Evolutionary conservation across 1,284 basidiomycete genomes (phyloP), one percentile per base, ranked within the genome.

Genomic region (Pseudozyma hubeiensis): DNA sequence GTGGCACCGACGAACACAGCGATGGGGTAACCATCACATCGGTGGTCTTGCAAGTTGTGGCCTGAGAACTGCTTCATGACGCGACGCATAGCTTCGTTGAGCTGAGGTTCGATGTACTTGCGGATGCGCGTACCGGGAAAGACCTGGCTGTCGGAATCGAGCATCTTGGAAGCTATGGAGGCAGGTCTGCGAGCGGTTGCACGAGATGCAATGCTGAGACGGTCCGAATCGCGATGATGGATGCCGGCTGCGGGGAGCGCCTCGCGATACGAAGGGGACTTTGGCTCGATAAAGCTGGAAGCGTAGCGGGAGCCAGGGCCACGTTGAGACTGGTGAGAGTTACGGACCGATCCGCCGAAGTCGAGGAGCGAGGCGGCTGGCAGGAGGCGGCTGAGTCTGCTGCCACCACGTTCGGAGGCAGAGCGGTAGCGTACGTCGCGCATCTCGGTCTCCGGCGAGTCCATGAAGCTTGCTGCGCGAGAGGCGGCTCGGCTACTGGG

Each of bases 1-100:
- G 64, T 70, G 0, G 73, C 73, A 9, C 69, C 73, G 17, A 76
- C 76, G 63, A 81, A 81, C n/a, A 79, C 72, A 7, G 73, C 62
- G 41, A 73, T 75, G 4, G 75, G 68, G 31, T 69, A 67, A 9
- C 75, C 75, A 11, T 52, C 54, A 64, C 79, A 81, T n/a, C 53
- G 34, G 33, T 81, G 79, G 39, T 81, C 79, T n/a, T 47, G 56
- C 64, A 81, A 41, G 24, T 64, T 49, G 40, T 64, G 64, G 13
- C 67, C 53, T 0, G 72, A 50, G 52, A 81, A 81, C 49, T 80
- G 76, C 35, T 63, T 64, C 53, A 74, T 67, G 47, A 78, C 78
- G 30, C 59, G 47, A 40, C 65, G 65, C 74, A 76, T 76, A 24
- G 69, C 53, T 2, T 72, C 69, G 39, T 67, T 76, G 51, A 76